A percentile compares a stretch with the other conserved stretches of the same genome.
Conservation (phyloP, 148 eudicot species). For the Heliamphora exappendiculata region DNA sequence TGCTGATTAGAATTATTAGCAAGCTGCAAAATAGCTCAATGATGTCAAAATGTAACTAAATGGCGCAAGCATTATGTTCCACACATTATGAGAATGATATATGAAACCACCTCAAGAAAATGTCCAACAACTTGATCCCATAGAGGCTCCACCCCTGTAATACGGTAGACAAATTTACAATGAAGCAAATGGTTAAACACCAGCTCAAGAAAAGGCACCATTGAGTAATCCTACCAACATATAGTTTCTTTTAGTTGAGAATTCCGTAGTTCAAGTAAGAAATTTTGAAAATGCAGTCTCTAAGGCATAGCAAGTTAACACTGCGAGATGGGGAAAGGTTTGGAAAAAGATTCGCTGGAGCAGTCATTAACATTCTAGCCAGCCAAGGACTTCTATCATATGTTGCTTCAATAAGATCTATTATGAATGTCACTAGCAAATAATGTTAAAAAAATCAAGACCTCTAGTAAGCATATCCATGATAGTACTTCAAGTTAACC, state of each 20-base stretch:
- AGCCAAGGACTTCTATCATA: neutral
- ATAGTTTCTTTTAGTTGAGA: neutral
- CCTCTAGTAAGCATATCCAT: no score
- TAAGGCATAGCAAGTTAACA: neutral
- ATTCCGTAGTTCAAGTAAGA: neutral
- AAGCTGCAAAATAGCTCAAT: slow-evolving; percentile 51
- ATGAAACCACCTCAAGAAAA: slow-evolving; percentile 70
- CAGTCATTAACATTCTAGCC: neutral
- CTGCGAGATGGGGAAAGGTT: neutral
- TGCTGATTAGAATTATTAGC: slow-evolving; percentile 65
- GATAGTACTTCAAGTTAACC: no score
- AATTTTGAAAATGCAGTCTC: neutral
- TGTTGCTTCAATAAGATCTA: neutral
- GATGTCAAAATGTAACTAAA: slow-evolving; percentile 8
- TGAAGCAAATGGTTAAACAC: neutral
- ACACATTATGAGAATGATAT: neutral
- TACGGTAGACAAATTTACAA: slow-evolving; percentile 11
- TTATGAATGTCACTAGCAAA: neutral
- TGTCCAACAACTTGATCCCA: slow-evolving; percentile 85
- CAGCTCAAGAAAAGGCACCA: neutral
- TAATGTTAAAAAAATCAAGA: no score
- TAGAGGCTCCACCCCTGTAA: slow-evolving; percentile 86
- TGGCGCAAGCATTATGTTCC: neutral
- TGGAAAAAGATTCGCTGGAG: neutral
- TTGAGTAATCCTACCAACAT: neutral